Evolutionary conservation across 208 protist genomes (phyloP), one percentile per base, ranked within the genome.

Genomic region (Willaertia magna): DNA sequence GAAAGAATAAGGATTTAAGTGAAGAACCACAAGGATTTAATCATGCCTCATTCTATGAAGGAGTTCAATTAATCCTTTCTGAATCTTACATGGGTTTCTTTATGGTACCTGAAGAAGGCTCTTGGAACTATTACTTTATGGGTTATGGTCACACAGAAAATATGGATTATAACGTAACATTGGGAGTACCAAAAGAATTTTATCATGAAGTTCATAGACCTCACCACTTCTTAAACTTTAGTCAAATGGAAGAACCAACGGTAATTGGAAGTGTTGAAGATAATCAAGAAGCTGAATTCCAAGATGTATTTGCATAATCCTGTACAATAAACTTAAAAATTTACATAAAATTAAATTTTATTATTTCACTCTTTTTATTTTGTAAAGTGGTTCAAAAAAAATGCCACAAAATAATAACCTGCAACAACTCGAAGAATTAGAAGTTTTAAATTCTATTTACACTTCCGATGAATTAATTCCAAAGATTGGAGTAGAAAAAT

Each of bases 71-170:
- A 91, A 86, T 98, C 6, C 90, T 98, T 16, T 96, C 94, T 12
- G 95, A 98, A 87, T 76, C 90, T 26, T 97, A 96, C 89, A 85
- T 96, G 20, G 96, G 96, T 81, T 98, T 96, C 90, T 98, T 96
- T 91, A 96, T 98, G 95, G 89, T 95, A 14, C 97, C 97, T 14
- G 88, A 92, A 59, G 86, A 94, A 51, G 90, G 91, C 79, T 89
- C 88, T 44, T 98, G 97, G 97, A 98, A 98, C 88, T 98, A 96
- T 88, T 98, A 98, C 90, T 98, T 98, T 86, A 93, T 94, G 81
- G 94, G 94, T 61, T 88, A 95, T 52, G 93, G 92, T 61, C 94
- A 97, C 87, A 90, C 89, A 48, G 30, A 89, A 26, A 88, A 44
- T 84, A 96, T 96, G 94, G 86, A 90, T 43, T 98, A 98, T 87